Evolutionary conservation across 306 rosid genomes (phyloP), one percentile per base, ranked within the genome.

Genomic region (Cicer cuneatum): DNA sequence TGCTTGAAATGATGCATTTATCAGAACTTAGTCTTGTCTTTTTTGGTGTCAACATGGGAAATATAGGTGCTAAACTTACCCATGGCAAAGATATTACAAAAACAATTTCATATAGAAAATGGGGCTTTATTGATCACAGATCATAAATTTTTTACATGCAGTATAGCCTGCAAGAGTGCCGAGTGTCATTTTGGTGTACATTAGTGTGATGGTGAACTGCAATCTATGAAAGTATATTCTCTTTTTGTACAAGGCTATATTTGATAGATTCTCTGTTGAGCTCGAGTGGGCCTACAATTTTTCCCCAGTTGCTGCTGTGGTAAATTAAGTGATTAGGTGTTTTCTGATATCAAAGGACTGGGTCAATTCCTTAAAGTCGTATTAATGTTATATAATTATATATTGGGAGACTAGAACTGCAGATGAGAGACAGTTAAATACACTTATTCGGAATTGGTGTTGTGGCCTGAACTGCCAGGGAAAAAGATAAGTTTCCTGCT

Each of bases 71-170:
- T 69, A 12, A 46, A 46, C 33, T 67, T 59, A 56, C 60, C 57
- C 49, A 48, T 56, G 51, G 16, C 41, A 14, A 33, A 35, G 66
- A 66, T 21, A 66, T 46, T 57, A 37, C 51, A 33, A 1, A 52
- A 10, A 1, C 42, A 16, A 9, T 43, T 56, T 77, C 63, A 38
- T 61, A 37, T 59, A 57, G 45, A 77, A 77, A 43, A 15, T 48
- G n/a, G 63, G 81, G 75, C 45, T 42, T 76, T 42, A 42, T 56
- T 43, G 47, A 66, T 66, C 49, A 38, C 14, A 76, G 69, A 57
- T 33, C 15, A 66, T 43, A 60, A 76, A 35, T 35, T 16, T 66
- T 5, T 48, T 46, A 69, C 38, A 59, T 63, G 63, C 43, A 78
- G 19, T 71, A 40, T 37, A 59, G 76, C 47, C 43, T 58, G 43